Conservation (phyloP, 768 basidiomycete genomes). For the Russula griseocarnosa region DNA sequence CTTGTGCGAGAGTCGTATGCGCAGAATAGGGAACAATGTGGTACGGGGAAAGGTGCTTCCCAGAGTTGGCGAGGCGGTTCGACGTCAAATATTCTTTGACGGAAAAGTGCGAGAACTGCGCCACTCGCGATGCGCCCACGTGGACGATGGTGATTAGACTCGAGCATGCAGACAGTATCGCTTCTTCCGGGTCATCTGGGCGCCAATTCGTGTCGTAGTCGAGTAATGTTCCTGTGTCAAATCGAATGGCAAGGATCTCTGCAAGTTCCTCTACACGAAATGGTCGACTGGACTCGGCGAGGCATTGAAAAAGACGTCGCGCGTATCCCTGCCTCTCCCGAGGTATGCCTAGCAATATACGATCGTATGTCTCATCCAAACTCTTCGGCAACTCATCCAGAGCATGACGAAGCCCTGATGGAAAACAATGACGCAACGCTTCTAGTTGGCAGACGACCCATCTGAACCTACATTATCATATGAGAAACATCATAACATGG, state of each 20-base stretch:
- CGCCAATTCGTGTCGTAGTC: neutral
- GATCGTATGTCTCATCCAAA: constrained; percentile 5
- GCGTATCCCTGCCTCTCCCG: neutral
- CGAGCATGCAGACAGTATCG: neutral
- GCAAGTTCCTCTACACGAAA: neutral
- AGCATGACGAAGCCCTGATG: neutral
- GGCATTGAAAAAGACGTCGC: neutral
- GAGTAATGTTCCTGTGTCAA: neutral
- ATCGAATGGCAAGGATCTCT: neutral
- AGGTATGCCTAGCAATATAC: neutral
- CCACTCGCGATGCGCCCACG: neutral
- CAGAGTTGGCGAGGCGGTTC: neutral
- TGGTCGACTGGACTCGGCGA: neutral
- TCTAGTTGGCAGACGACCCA: constrained; percentile 4
- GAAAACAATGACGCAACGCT: neutral
- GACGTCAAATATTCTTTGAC: neutral
- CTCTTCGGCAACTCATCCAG: neutral
- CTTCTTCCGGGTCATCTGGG: neutral
- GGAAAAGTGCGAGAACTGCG: neutral
- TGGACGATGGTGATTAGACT: constrained; percentile 1
- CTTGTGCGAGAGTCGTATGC: neutral
- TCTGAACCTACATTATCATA: neutral
- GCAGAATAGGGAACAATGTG: neutral
- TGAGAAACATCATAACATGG: neutral
- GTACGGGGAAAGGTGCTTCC: neutral